Evolutionary conservation across 2,329 filamentous ascomycete species (phyloP), one percentile per base, ranked within the genome.

Genomic region (Gyromitra esculenta): DNA sequence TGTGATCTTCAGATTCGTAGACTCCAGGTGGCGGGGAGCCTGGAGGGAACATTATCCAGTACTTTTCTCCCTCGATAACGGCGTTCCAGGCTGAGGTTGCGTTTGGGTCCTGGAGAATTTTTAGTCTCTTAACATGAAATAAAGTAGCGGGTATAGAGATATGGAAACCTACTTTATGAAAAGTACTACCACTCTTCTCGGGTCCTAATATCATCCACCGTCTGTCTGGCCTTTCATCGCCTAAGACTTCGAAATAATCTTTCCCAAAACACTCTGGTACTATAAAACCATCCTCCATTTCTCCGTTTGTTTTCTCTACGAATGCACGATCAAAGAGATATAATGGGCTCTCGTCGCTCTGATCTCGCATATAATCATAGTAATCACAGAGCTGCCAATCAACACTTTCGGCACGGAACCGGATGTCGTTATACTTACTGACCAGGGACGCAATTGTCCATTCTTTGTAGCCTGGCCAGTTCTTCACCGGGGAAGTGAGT

Each of bases 21-120:
- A 98, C 94, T 2, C 95, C 95, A 0, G 95, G 95, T 5, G 96
- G 94, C 2, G 90, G 87, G 0, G 90, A 88, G 0, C 89, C 89
- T 0, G 92, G 91, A 0, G 93, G 94, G 82, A 98, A 98, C 93
- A 98, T 96, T 83, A 98, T 95, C 95, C 96, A 98, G 86, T 98
- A 98, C 82, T 98, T 98, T 43, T 91, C 89, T 4, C 95, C 96
- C 75, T 91, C 89, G 37, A 98, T 86, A 13, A 97, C 93, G 0
- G 94, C 95, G 82, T 98, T 98, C 96, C 95, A 98, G 0, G 96
- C 95, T 81, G 90, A 91, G 18, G 89, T 91, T 18, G 84, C 90
- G 80, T 91, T 91, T 25, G 89, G 89, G 77, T 91, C 89, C 82
- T 78, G 35, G 9, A 21, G 1, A 54, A 35, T 8, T 9, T 48